Percentiles rank a stretch among this genome's conserved stretches.
These are phyloP conservation scores for Telfairia occidentalis DNA, from an alignment of 331 rosid genomes.

Conservation along the genomic window DNA sequence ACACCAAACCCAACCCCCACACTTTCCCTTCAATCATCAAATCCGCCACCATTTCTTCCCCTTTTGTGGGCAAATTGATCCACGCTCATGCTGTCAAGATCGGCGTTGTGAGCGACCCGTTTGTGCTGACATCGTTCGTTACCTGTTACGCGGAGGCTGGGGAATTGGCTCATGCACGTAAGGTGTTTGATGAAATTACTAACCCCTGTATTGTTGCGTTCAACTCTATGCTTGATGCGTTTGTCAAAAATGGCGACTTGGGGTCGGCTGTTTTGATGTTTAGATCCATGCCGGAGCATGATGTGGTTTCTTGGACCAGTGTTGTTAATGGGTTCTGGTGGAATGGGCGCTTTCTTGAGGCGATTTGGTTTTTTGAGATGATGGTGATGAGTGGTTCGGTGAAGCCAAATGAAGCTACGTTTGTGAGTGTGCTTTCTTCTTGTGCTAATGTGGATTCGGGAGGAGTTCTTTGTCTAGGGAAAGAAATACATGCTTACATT, in stretches of 20 bases:
- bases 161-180: slow-evolving; percentile 26
- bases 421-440: slow-evolving; percentile 46
- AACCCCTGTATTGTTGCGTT: slow-evolving; percentile 34
- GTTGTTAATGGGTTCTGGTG: slow-evolving; percentile 44
- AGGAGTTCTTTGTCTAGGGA: slow-evolving; percentile 43
- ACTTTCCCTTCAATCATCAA: slow-evolving; percentile 63
- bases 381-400: slow-evolving; percentile 25
- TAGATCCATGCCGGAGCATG: slow-evolving; percentile 28
- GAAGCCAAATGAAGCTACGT: slow-evolving; percentile 71
- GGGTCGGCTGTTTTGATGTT: slow-evolving; percentile 43
- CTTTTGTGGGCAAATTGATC: slow-evolving; percentile 21
- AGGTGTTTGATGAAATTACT: slow-evolving; percentile 64
- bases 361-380: slow-evolving; percentile 42
- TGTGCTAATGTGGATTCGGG: slow-evolving; percentile 41
- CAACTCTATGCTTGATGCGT: slow-evolving; percentile 59
- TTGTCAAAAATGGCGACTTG: slow-evolving; percentile 44
- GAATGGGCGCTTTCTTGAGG: slow-evolving; percentile 34
- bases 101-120: slow-evolving; percentile 37
- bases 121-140: slow-evolving; percentile 49
- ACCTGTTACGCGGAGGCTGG: slow-evolving; percentile 18
- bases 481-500: slow-evolving; percentile 44
- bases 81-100: slow-evolving; percentile 50
- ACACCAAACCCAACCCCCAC: slow-evolving; percentile 44
- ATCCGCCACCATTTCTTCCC: slow-evolving; percentile 20
- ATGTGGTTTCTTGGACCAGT: slow-evolving; percentile 69